Percentiles rank a stretch among this genome's conserved stretches.
Evolutionary conservation across 1,139 yeast genomes (phyloP).

Genomic region (Yamadazyma blattariae): DNA sequence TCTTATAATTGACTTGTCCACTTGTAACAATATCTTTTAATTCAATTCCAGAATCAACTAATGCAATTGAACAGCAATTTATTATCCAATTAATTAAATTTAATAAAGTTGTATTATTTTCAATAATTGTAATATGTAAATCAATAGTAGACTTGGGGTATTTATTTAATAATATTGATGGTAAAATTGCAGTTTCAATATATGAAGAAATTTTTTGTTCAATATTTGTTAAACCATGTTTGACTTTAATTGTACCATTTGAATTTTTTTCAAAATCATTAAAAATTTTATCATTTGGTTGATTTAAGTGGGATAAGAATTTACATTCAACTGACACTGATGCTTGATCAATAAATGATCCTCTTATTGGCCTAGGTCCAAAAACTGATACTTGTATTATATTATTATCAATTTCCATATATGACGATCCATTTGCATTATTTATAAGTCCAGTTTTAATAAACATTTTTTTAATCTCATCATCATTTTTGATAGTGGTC

Average conservation of each 20-base stretch:
- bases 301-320: constrained; percentile 48
- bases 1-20: constrained; percentile 44
- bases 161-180: constrained; percentile 62
- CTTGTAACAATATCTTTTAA: constrained; percentile 74
- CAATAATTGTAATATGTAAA: constrained; percentile 65
- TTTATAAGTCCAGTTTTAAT: constrained; percentile 61
- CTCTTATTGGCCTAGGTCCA: constrained; percentile 88
- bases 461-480: constrained; percentile 36
- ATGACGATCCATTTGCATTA: constrained; percentile 83
- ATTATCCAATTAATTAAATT: constrained; percentile 44
- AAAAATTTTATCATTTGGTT: constrained; percentile 32
- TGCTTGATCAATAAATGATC: constrained; percentile 70
- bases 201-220: constrained; percentile 55
- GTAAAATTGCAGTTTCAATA: constrained; percentile 56
- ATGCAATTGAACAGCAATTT: constrained; percentile 67
- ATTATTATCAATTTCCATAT: constrained; percentile 64
- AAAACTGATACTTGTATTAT: constrained; percentile 70
- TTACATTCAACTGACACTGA: constrained; percentile 66
- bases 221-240: constrained; percentile 38
- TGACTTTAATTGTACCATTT: constrained; percentile 20
- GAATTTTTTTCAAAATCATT: constrained; percentile 16
- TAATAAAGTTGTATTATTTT: constrained; percentile 33
- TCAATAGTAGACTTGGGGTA: constrained; percentile 91
- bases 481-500: constrained; percentile 10
- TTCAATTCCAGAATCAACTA: constrained; percentile 83